A percentile compares a stretch with the other conserved stretches of the same genome.
Conservation (phyloP, 768 basidiomycete species). For the Lentinus tigrinus region DNA sequence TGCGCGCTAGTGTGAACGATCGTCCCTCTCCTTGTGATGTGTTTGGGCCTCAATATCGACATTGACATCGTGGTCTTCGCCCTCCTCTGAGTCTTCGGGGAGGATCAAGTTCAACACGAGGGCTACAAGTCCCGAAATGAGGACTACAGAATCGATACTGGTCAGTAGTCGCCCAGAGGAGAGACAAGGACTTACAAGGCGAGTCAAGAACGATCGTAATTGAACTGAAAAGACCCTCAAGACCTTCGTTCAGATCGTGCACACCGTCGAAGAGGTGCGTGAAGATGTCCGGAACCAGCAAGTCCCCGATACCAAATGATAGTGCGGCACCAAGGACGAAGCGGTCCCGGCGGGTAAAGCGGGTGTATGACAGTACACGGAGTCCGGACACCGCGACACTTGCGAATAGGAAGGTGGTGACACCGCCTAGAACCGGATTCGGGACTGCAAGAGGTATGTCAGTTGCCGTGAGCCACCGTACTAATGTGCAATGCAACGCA, state of each 20-base stretch:
- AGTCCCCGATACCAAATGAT: slow-evolving; percentile 68
- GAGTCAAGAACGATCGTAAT: slow-evolving; percentile 81
- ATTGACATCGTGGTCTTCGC: slow-evolving; percentile 22
- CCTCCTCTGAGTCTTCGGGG: slow-evolving; percentile 39
- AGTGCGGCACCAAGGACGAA: slow-evolving; percentile 71
- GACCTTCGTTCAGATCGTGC: slow-evolving; percentile 45
- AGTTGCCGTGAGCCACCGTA: background rate
- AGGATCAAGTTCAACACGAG: slow-evolving; percentile 47
- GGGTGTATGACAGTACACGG: slow-evolving; percentile 60
- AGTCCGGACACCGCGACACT: slow-evolving; percentile 70
- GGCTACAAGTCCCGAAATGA: slow-evolving; percentile 43
- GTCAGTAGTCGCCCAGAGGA: background rate
- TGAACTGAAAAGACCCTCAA: slow-evolving; percentile 70
- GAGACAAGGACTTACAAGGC: slow-evolving; percentile 56
- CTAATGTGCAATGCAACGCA: slow-evolving; percentile 24
- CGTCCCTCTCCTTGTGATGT: slow-evolving; percentile 8
- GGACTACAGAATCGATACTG: slow-evolving; percentile 29
- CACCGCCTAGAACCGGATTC: slow-evolving; percentile 78
- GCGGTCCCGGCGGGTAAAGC: slow-evolving; percentile 61
- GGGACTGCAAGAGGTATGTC: slow-evolving; percentile 45
- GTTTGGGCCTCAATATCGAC: slow-evolving; percentile 13
- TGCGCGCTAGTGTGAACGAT: no score
- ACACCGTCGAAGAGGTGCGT: slow-evolving; percentile 71
- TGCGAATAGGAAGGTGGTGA: slow-evolving; percentile 86
- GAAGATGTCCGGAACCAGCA: slow-evolving; percentile 65